phyloP scores from a whole-genome alignment of 2,329 filamentous ascomycete species.

The Xylaria sp. region DNA sequence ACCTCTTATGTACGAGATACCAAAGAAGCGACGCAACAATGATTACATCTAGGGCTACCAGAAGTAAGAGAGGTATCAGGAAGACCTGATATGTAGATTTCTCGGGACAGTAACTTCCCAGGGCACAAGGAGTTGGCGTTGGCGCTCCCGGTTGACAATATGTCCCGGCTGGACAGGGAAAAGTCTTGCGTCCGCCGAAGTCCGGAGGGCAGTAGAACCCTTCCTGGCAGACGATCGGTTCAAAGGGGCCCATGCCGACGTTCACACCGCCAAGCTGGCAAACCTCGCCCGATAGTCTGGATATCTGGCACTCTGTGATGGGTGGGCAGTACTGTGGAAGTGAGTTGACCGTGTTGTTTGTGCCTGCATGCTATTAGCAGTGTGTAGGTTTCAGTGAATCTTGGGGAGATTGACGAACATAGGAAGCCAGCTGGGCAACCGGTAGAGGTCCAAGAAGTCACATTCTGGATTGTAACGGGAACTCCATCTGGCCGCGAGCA shows the following conservation, averaged over 20 bases:
- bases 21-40: conserved; percentile 53
- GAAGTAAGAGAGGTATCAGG: conserved; percentile 56
- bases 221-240: conserved; percentile 62
- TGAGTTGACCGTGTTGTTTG: conserved; percentile 60
- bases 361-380: conserved; percentile 46
- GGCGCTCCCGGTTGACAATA: conserved; percentile 64
- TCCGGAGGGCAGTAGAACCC: conserved; percentile 61
- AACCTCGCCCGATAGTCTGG: conserved; percentile 51
- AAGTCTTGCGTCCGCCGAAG: conserved; percentile 52
- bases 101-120: conserved; percentile 59
- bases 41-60: conserved; percentile 57
- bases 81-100: conserved; percentile 56
- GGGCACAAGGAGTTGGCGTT: conserved; percentile 59
- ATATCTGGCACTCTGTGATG: conserved; percentile 52
- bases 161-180: conserved; percentile 58
- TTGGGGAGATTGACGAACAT: conserved; percentile 49
- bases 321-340: conserved; percentile 59
- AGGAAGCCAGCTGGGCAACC: conserved; percentile 57
- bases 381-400: conserved; percentile 27
- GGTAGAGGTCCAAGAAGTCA: conserved; percentile 50
- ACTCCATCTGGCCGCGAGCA: conserved; percentile 55
- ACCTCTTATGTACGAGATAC: conserved; percentile 52
- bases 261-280: conserved; percentile 52
- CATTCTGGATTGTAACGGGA: conserved; percentile 55
- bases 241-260: conserved; percentile 59